Evolutionary conservation across 345 rosid species (phyloP), one percentile per base, ranked within the genome.

Genomic region (Durio zibethinus): DNA sequence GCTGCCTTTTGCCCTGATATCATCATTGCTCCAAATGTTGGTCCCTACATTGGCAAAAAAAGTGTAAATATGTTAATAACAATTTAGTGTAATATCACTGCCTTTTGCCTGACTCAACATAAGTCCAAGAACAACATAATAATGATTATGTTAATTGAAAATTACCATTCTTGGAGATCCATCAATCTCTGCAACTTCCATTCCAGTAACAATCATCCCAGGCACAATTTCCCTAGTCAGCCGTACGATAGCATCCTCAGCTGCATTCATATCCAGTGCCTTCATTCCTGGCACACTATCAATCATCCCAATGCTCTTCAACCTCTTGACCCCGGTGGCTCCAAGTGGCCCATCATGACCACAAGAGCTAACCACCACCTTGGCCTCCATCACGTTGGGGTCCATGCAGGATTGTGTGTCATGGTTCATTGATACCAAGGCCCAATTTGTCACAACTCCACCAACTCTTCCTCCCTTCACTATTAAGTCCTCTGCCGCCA

Each of bases 21-120:
- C 98, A 92, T 93, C 99, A 93, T 96, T 2, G 97, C 98, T 65
- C 99, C 98, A 50, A 93, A 96, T 0, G 99, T 93, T 68, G 98
- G 99, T 29, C 99, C 98, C 97, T 93, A 79, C 77, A 80, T 70
- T 50, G 29, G 7, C 14, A 29, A 70, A 43, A 25, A 0, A 4
- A 27, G 15, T 14, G n/a, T 8, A 42, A 45, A 66, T 21, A 42
- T 7, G 33, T 23, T 4, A n/a, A 35, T 0, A 20, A 33, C 4
- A 45, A 4, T 15, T 4, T 14, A 43, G 9, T 43, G 47, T 43
- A 43, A 50, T 21, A 47, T 10, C 45, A 42, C 11, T 10, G 7
- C 8, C 45, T 7, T 35, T 1, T 7, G 12, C 16, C 3, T 45
- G 50, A 45, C 11, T 45, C 50, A 12, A 10, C 16, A 11, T 10